Evolutionary conservation across 495 filamentous ascomycete genomes (phyloP), one percentile per base, ranked within the genome.

Genomic region (Paragyromitra xinjiangensis): DNA sequence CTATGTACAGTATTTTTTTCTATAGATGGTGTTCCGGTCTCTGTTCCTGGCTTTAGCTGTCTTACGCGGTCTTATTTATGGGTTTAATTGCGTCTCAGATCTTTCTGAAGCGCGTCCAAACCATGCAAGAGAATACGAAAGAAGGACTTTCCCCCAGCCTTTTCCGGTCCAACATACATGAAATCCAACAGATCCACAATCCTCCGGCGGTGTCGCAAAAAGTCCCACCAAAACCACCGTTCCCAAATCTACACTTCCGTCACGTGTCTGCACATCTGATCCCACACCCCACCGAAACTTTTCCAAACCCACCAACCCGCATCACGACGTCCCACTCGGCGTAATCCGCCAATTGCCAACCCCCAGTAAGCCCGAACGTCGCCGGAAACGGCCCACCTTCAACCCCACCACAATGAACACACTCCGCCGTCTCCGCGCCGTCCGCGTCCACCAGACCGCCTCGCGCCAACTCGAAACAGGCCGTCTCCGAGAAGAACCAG

Each of bases 381-480:
- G 26, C 56, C 44, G 50, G 29, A 6, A 53, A n/a, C 50, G 16
- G 50, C 50, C 50, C 16, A 53, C 37, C 29, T 24, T 12, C 8
- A 73, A 64, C 2, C 61, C 22, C 24, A 51, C 22, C 53, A 48
- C 55, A 66, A 80, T 80, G 77, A 75, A 74, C 19, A 64, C 73
- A 44, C 37, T 81, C 58, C 81, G 81, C 26, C 81, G 79, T 39
- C 78, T 95, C 84, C 89, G 89, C 78, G 87, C 94, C 71, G 86
- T 92, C 65, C 89, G 91, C 72, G 92, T 96, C 67, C 88, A 90
- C 84, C 87, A 90, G 81, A 89, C 88, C 14, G 90, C 91, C 40
- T 82, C 89, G 40, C 86, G 86, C 65, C 86, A 89, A 79, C 84
- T 90, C 62, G 86, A 88, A 51, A 84, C 85, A 26, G 82, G 82